Base-by-base conservation (phyloP, 2,329 filamentous ascomycete species). In the Onygena corvina region DNA sequence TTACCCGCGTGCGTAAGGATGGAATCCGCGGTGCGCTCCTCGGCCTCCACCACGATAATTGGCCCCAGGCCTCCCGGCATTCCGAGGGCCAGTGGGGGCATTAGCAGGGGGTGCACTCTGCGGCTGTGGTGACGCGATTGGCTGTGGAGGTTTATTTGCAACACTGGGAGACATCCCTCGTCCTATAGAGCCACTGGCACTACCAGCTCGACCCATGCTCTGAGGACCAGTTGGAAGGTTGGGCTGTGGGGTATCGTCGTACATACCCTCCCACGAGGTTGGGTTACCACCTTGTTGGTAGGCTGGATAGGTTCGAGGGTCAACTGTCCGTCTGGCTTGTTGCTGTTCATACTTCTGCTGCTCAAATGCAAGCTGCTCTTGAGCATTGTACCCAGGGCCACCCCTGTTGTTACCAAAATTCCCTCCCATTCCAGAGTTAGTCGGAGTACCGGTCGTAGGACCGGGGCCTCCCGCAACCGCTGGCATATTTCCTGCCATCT, bases 211-310 rank as follows among this genome's bases (percentile, higher is more conserved):
- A 46, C 68, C 67, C 53, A 69, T 67, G 52, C 72, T 66, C 51
- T 68, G 70, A 46, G 74, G 72, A 42, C 71, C 75, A 12, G 69
- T 71, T 56, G 73, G 71, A 50, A 81, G 76, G 58, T 82, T 81
- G 3, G 86, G 86, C 62, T 90, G 86, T 12, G 88, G 89, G 1
- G 89, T 86, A 64, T 95, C 90, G 63, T 96, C 90, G 65, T 95
- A 96, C 88, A 94, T 94, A 60, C 90, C 90, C 65, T 96, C 90
- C 88, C 89, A 95, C 34, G 83, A 89, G 20, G 85, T 86, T n/a
- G 84, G 83, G 12, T 80, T 80, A 38, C 79, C 80, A n/a, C 36
- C 36, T 50, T 76, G 60, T 64, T 74, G 64, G 53, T 71, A 68
- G 33, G 67, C 63, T 49, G 67, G 60, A 60, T 67, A 67, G 14